Evolutionary conservation across 495 filamentous ascomycete genomes (phyloP).

Genomic region (Aspergillus baeticus): DNA sequence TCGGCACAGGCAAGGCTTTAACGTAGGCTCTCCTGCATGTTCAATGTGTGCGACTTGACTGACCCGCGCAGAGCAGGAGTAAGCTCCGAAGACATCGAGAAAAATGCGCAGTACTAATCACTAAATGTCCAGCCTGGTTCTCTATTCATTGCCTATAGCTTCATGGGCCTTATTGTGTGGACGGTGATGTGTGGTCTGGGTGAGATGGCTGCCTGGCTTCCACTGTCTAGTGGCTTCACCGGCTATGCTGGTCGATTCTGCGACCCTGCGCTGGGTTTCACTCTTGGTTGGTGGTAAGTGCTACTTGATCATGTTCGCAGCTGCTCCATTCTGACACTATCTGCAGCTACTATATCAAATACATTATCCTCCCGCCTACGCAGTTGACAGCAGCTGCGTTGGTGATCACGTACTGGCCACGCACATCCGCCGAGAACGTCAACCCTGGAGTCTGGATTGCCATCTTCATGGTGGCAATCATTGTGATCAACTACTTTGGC

Average conservation of each 20-base stretch:
- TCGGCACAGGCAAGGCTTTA: no score
- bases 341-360: conserved; percentile 19
- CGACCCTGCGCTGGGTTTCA: conserved; percentile 18
- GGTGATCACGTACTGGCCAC: conserved; percentile 43
- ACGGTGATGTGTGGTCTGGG: no score
- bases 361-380: conserved; percentile 25
- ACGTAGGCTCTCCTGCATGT: no score
- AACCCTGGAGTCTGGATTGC: conserved; percentile 29
- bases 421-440: conserved; percentile 25
- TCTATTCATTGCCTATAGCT: conserved; percentile 22
- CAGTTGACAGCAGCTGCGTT: conserved; percentile 42
- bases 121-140: no score
- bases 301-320: no score
- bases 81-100: no score
- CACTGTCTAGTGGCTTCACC: conserved; percentile 1
- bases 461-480: conserved; percentile 18
- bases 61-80: no score
- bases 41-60: no score
- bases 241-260: conserved; percentile 13
- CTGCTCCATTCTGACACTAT: no score
- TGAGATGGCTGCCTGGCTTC: conserved; percentile 21
- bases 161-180: conserved; percentile 15
- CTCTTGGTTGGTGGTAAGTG: conserved; percentile 18
- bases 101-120: no score
- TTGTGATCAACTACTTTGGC: conserved; percentile 19